phyloP scores from a whole-genome alignment of 768 basidiomycete species.

The Exidia glandulosa region DNA sequence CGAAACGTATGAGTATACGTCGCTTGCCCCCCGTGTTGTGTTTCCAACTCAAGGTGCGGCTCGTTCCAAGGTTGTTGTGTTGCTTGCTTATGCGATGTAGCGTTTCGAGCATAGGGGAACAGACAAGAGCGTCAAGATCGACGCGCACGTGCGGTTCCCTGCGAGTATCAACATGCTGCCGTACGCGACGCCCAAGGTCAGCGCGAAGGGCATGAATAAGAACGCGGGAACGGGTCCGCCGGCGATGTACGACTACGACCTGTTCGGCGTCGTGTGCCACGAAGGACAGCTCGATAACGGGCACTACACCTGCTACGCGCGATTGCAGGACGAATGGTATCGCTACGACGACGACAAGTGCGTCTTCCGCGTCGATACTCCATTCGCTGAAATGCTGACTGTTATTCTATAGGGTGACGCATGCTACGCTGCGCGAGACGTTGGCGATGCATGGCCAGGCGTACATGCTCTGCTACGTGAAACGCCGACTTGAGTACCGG shows the following conservation, averaged over 20 bases:
- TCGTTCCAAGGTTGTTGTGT: too few relatives aligned
- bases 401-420: slow-evolving; percentile 48
- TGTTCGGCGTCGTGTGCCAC: slow-evolving; percentile 89
- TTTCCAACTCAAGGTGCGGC: slow-evolving; percentile 97
- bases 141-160: slow-evolving; percentile 72
- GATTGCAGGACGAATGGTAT: slow-evolving; percentile 90
- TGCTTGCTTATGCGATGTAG: too few relatives aligned
- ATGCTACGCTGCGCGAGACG: slow-evolving; percentile 54
- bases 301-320: slow-evolving; percentile 83
- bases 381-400: slow-evolving; percentile 2
- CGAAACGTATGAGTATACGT: slow-evolving; percentile 74
- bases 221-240: slow-evolving; percentile 36
- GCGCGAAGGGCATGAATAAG: slow-evolving; percentile 15
- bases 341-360: slow-evolving; percentile 92
- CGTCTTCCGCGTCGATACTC: slow-evolving; percentile 15
- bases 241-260: slow-evolving; percentile 76
- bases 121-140: slow-evolving; percentile 74
- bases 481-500: slow-evolving; percentile 78
- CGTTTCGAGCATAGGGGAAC: slow-evolving; percentile 81
- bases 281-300: slow-evolving; percentile 92
- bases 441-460: slow-evolving; percentile 49
- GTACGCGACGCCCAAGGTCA: slow-evolving; percentile 58
- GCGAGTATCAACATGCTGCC: slow-evolving; percentile 80
- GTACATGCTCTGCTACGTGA: slow-evolving; percentile 95
- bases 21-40: slow-evolving; percentile 83